phyloP scores from a whole-genome alignment of 106 monocot genomes.

The Acanthochlamys bracteata region DNA sequence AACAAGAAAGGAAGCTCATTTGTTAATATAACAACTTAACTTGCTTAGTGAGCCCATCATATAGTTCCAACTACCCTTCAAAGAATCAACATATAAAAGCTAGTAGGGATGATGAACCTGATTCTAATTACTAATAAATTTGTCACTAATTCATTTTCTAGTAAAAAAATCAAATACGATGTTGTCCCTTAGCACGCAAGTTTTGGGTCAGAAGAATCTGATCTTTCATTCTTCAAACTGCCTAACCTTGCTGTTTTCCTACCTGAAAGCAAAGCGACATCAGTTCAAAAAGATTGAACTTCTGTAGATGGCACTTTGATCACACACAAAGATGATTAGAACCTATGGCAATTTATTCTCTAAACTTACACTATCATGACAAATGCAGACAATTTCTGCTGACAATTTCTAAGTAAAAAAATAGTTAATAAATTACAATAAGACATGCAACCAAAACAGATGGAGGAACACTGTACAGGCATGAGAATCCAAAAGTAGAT shows the following conservation, averaged over 20 bases:
- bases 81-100: background rate
- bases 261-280: slow-evolving; percentile 16
- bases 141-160: background rate
- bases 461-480: too few species aligned
- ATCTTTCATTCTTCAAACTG: slow-evolving; percentile 30
- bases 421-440: too few species aligned
- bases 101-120: background rate
- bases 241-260: slow-evolving; percentile 29
- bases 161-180: background rate
- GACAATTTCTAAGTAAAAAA: too few species aligned
- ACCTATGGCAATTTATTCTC: too few species aligned
- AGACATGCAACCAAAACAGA: too few species aligned
- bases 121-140: background rate
- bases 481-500: too few species aligned
- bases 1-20: background rate
- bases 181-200: slow-evolving; percentile 47
- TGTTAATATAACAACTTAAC: background rate
- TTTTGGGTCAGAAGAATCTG: slow-evolving; percentile 36
- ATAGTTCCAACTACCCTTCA: background rate
- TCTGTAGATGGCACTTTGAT: too few species aligned
- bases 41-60: background rate
- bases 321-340: too few species aligned
- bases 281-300: too few species aligned
- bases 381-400: too few species aligned
- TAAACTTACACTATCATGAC: too few species aligned